Conservation (phyloP, 352 stramenopile species). For the Globisporangium barbulae region DNA sequence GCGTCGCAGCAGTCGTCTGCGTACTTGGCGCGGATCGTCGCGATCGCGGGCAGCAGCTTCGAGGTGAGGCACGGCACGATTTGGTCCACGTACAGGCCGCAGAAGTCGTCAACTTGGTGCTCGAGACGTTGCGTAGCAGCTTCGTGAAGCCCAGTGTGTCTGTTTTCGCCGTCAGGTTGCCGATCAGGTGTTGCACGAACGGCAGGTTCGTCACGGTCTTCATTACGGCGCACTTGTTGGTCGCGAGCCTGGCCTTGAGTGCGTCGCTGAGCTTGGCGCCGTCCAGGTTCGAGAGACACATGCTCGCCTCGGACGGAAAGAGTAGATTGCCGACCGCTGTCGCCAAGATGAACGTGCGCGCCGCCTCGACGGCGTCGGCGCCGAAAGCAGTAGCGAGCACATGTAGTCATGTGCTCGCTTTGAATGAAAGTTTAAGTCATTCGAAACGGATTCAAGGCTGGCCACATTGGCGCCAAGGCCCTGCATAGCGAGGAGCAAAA, state of each 20-base stretch:
- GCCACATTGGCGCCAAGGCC: no score
- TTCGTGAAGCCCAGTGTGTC: slow-evolving; percentile 27
- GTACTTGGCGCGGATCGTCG: slow-evolving; percentile 42
- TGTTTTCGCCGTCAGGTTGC: slow-evolving; percentile 32
- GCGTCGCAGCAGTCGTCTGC: slow-evolving; percentile 48
- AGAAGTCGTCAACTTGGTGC: slow-evolving; percentile 43
- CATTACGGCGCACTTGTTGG: slow-evolving; percentile 33
- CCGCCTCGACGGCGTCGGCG: slow-evolving; percentile 13
- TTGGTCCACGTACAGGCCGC: slow-evolving; percentile 36
- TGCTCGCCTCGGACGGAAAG: slow-evolving; percentile 35
- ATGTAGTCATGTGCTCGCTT: no score
- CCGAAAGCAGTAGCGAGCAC: slow-evolving; percentile 17
- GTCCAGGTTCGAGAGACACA: slow-evolving; percentile 63
- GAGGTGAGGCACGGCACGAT: slow-evolving; percentile 49
- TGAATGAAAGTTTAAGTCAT: no score
- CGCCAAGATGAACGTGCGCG: slow-evolving; percentile 25
- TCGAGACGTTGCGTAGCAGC: slow-evolving; percentile 26
- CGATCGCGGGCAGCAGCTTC: slow-evolving; percentile 50
- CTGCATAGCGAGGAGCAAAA: no score
- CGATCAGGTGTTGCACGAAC: slow-evolving; percentile 35
- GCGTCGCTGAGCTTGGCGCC: slow-evolving; percentile 37
- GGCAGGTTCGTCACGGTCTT: slow-evolving; percentile 33
- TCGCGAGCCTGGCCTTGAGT: slow-evolving; percentile 30
- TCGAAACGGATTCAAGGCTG: no score
- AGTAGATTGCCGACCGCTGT: slow-evolving; percentile 37